Evolutionary conservation across 2,329 filamentous ascomycete genomes (phyloP), one percentile per base, ranked within the genome.

Genomic region (Colletotrichum trifolii): DNA sequence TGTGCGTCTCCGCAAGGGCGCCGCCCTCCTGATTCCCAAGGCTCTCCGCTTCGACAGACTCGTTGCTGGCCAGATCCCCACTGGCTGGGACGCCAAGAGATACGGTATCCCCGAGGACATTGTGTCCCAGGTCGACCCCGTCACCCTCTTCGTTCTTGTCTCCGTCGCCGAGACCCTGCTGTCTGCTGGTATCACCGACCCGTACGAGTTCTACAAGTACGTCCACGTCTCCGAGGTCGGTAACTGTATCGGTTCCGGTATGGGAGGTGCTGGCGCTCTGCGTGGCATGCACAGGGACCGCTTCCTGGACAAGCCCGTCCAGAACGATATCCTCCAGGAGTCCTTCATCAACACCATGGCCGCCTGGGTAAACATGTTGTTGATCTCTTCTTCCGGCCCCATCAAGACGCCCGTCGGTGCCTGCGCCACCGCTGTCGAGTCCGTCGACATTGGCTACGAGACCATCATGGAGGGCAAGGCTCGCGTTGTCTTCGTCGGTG

Each of bases 331-430:
- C 76, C 87, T 99, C 12, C 96, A 99, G 77, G 96, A 99, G 81
- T 98, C 96, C 11, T 99, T 99, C 85, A 98, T 99, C 87, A 99
- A 99, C 86, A 99, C 96, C 60, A 99, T 99, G 95, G 91, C 93
- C 72, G 96, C 96, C 13, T 99, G 96, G 96, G 94, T 99, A 63
- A 99, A 99, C 85, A 99, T 99, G 96, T 84, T 99, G 81, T 85
- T 99, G 69, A 84, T 99, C 69, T 99, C 96, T 5, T 98, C 96
- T 6, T 98, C 96, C 56, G 96, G 96, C 71, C 93, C 96, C 46
- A 98, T 99, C 86, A 97, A 98, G 86, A 98, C 96, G 0, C 96
- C 96, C 4, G 96, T 98, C 55, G 96, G 95, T 83, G 96, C 96
- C 74, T 99, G 96, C 77, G 96, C 96, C 63, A 99, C 96, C 38